Evolutionary conservation across 108 stramenopile genomes (phyloP).

Genomic region (Cyclostephanos tholiformis): DNA sequence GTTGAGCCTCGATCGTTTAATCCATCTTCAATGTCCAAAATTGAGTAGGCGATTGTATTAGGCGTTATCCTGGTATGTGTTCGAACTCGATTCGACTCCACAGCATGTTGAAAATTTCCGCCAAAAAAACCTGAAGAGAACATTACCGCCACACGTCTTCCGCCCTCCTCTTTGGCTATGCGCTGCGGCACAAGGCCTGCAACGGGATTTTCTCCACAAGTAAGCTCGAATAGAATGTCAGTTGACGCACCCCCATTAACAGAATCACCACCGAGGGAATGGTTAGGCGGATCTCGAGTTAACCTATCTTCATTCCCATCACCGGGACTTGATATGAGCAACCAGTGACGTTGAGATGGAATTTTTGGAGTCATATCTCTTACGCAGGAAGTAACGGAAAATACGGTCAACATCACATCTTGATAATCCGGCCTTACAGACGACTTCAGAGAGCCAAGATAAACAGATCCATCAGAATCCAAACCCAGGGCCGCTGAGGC

Average conservation of each 20-base stretch:
- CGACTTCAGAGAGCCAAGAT: constrained; percentile 17
- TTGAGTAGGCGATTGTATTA: constrained; percentile 52
- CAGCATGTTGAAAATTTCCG: constrained; percentile 16
- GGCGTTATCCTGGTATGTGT: constrained; percentile 29
- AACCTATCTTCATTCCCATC: constrained; percentile 41
- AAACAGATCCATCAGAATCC: constrained; percentile 57
- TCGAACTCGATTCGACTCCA: constrained; percentile 16
- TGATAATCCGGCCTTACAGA: constrained; percentile 43
- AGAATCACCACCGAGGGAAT: constrained; percentile 28
- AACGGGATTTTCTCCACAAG: constrained; percentile 51
- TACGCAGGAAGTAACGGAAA: constrained; percentile 56
- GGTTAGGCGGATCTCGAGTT: constrained; percentile 18
- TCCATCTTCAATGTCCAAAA: constrained; percentile 48
- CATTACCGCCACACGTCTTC: constrained; percentile 49
- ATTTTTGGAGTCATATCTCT: constrained; percentile 34
- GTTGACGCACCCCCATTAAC: constrained; percentile 58
- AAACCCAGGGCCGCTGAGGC: constrained; percentile 57
- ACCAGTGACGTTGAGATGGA: constrained; percentile 74
- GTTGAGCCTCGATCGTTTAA: constrained; percentile 36
- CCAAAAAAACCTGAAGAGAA: constrained; percentile 53
- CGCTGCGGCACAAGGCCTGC: constrained; percentile 61
- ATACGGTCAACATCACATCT: constrained; percentile 66
- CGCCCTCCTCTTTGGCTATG: constrained; percentile 55
- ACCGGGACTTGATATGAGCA: constrained; percentile 62
- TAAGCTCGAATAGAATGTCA: constrained; percentile 69